Evolutionary conservation across 352 stramenopile species (phyloP), one percentile per base, ranked within the genome.

Genomic region (Elongisporangium senticosum): DNA sequence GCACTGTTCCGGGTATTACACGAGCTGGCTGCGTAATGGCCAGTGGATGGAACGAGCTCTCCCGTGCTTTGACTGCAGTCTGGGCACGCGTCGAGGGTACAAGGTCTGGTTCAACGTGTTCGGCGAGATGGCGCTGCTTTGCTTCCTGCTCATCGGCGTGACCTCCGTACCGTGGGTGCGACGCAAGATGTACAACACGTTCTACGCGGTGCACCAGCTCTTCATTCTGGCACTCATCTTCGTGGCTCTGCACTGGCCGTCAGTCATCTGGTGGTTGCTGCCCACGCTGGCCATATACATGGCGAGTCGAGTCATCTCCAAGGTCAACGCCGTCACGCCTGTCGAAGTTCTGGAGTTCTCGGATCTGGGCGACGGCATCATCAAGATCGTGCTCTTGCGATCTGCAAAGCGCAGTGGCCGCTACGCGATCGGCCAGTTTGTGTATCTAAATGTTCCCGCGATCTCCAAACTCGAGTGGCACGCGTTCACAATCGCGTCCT

Each of bases 381-480:
- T 74, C 50, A 72, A 83, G 47, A 50, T 86, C 49, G 65, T 74
- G n/a, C 23, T 86, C 8, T 53, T 51, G 1, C 62, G 62, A 7
- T 75, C 61, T 11, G 58, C 55, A 7, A 52, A 61, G 33, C 58
- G 48, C 10, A 63, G 58, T 2, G 64, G 62, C 0, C 53, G 58
- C 43, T 89, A 79, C 20, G 55, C 73, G 20, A 56, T 84, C 54
- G 76, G 76, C 0, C 74, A 85, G 39, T 82, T 86, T 51, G 68
- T 86, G 26, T 89, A 86, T 62, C 33, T 87, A 21, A 79, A 80
- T 49, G 72, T 83, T 2, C 79, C 74, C 1, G 53, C 56, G 20
- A 77, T 89, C 43, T 89, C 76, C 11, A 79, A 72, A 53, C 56
- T 82, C 1, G 69, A 88, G 40, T 88, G 78, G 75, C 78, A 88